phyloP scores from a whole-genome alignment of 306 rosid genomes.

The Geum urbanum region DNA sequence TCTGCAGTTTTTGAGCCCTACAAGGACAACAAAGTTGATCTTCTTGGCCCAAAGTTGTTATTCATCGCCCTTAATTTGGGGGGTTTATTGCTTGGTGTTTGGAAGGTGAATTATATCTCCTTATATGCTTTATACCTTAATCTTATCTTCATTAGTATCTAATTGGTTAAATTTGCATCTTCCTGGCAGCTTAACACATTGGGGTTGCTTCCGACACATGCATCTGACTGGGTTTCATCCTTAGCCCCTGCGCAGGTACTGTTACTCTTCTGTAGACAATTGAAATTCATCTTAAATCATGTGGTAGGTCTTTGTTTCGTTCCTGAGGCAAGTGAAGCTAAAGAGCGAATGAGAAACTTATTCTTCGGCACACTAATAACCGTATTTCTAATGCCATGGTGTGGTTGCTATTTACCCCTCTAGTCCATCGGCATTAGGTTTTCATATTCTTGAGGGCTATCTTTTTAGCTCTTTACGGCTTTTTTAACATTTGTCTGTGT shows the following conservation, averaged over 20 bases:
- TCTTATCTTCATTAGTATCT: background rate
- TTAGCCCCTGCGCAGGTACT: conserved; percentile 87
- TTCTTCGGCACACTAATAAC: background rate
- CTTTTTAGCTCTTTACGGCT: background rate
- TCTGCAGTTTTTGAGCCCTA: conserved; percentile 97
- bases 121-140: background rate
- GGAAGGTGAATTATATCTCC: conserved; percentile 45
- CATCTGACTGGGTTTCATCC: conserved; percentile 97
- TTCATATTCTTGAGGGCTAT: background rate
- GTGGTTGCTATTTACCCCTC: background rate
- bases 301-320: background rate
- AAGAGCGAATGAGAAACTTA: background rate
- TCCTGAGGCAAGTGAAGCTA: background rate
- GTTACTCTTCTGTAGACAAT: conserved; percentile 6
- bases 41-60: conserved; percentile 82
- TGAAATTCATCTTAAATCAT: background rate
- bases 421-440: background rate
- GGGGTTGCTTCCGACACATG: conserved; percentile 95
- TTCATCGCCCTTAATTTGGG: conserved; percentile 94
- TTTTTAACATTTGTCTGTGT: background rate
- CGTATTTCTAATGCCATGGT: too few species aligned
- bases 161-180: background rate
- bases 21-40: conserved; percentile 86
- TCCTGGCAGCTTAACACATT: conserved; percentile 76
- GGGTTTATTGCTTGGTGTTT: conserved; percentile 72